A percentile compares a stretch with the other conserved stretches of the same genome.
Evolutionary conservation across 495 filamentous ascomycete genomes (phyloP).

Genomic region (Penicillium dipodomyicola): DNA sequence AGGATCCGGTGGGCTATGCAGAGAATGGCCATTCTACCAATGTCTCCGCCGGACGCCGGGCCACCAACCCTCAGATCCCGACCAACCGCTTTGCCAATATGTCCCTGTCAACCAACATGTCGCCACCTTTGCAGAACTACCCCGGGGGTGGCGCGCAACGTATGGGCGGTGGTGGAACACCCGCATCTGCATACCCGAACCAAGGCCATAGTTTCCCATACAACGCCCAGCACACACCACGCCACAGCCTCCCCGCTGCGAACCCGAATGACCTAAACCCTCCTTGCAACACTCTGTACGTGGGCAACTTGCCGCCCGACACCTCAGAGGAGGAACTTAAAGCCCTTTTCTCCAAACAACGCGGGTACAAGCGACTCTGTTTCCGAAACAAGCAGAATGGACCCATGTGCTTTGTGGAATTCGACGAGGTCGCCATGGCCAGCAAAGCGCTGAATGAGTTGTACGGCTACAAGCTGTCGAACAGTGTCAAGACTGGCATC

Average conservation of each 20-base stretch:
- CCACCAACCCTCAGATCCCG: constrained; percentile 73
- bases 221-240: constrained; percentile 56
- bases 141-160: constrained; percentile 32
- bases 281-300: constrained; percentile 96
- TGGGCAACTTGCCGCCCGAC: constrained; percentile 91
- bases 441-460: constrained; percentile 91
- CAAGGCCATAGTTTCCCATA: constrained; percentile 55
- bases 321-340: constrained; percentile 97
- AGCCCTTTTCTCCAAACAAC: constrained; percentile 87
- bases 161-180: constrained; percentile 52
- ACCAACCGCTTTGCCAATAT: constrained; percentile 68
- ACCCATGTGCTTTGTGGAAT: constrained; percentile 99
- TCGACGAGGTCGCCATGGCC: constrained; percentile 90
- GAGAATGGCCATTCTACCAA: constrained; percentile 64
- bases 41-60: constrained; percentile 52
- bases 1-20: constrained; percentile 80
- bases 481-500: constrained; percentile 94
- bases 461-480: constrained; percentile 84
- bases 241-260: constrained; percentile 78
- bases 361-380: constrained; percentile 93
- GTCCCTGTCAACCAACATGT: constrained; percentile 65
- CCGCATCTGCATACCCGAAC: constrained; percentile 60
- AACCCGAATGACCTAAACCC: constrained; percentile 98
- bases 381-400: constrained; percentile 98
- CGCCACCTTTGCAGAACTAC: constrained; percentile 53